A percentile compares a stretch with the other conserved stretches of the same genome.
These are phyloP conservation scores for Neurospora sp. DNA, from an alignment of 2,329 filamentous ascomycete species.

Conservation along the genomic window DNA sequence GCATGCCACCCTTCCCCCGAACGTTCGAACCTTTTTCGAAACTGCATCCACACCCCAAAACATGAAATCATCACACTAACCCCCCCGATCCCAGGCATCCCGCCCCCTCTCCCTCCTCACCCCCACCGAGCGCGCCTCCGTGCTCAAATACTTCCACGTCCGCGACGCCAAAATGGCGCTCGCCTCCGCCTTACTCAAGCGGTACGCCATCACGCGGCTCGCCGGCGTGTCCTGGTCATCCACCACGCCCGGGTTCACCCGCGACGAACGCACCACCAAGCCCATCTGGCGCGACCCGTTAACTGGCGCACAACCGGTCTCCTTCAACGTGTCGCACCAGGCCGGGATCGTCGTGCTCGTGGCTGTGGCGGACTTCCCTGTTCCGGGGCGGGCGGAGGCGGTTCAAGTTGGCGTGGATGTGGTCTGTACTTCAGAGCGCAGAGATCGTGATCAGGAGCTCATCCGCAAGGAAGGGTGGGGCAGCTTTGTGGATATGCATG, in stretches of 20 bases:
- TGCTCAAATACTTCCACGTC: conserved; percentile 55
- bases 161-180: conserved; percentile 68
- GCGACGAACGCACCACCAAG: conserved; percentile 42
- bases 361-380: conserved; percentile 33
- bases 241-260: conserved; percentile 37
- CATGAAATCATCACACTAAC: neutral
- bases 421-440: conserved; percentile 64
- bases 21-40: neutral
- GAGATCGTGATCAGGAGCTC: conserved; percentile 48
- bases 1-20: neutral
- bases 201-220: conserved; percentile 53
- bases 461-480: conserved; percentile 49
- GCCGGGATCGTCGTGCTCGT: conserved; percentile 63
- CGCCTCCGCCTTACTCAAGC: conserved; percentile 64
- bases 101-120: conserved; percentile 43
- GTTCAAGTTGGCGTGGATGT: conserved; percentile 61
- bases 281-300: conserved; percentile 41
- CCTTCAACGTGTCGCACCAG: conserved; percentile 74
- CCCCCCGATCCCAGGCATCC: conserved; percentile 34
- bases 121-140: conserved; percentile 43
- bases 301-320: conserved; percentile 36
- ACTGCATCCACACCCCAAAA: neutral
- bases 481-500: conserved; percentile 61
- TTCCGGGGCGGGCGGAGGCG: conserved; percentile 24
- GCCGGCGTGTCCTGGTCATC: conserved; percentile 49